These are phyloP conservation scores for Metschnikowia picachoensis DNA, from an alignment of 805 yeast species.

Conservation along the genomic window DNA sequence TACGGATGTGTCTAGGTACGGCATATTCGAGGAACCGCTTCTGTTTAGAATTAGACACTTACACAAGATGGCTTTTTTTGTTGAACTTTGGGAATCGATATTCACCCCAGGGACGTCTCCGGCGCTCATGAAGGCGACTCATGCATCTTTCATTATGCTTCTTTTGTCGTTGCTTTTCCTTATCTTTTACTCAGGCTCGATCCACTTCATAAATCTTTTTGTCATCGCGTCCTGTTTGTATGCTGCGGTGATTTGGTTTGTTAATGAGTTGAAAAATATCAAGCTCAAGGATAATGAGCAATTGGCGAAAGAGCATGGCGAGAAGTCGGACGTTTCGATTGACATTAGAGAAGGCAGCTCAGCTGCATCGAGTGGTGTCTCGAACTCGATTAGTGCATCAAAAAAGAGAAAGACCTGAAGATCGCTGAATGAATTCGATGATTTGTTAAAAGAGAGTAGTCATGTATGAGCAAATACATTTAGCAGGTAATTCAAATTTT, in stretches of 20 bases:
- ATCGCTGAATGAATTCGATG: not conserved
- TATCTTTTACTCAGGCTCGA: constrained; percentile 55
- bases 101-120: constrained; percentile 94
- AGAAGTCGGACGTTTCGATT: no score
- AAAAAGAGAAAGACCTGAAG: constrained; percentile 15
- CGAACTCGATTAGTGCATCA: constrained; percentile 4
- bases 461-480: no score
- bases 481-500: no score
- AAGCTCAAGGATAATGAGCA: constrained; percentile 44
- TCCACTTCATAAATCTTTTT: constrained; percentile 60
- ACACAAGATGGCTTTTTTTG: constrained; percentile 41
- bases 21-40: no score
- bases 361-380: not conserved
- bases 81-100: constrained; percentile 83
- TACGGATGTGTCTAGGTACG: no score
- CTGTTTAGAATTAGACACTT: no score
- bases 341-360: no score
- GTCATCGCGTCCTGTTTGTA: constrained; percentile 65
- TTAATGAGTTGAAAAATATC: constrained; percentile 55
- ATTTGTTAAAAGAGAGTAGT: no score
- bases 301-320: constrained; percentile 25
- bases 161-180: constrained; percentile 53
- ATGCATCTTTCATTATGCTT: constrained; percentile 69
- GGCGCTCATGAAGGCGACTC: constrained; percentile 84
- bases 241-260: constrained; percentile 85